Base-by-base conservation (phyloP, 805 yeast genomes). In the Vanderwaltozyma verrucispora region DNA sequence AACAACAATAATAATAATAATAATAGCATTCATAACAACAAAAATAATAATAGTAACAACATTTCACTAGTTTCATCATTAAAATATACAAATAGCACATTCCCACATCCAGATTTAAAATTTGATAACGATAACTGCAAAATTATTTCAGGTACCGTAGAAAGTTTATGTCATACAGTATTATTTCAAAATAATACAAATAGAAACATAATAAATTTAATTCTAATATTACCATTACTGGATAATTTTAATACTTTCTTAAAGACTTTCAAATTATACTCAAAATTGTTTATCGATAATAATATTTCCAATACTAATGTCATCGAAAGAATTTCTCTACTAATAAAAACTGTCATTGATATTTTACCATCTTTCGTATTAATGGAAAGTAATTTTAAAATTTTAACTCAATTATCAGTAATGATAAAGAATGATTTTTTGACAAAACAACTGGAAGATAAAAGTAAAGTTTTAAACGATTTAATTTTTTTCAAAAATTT, bases 151-250 rank as follows among this genome's bases (percentile, higher is more conserved):
- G 84, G 84, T 15, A 54, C 84, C 0, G 51, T 74, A 10, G 96
- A 87, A 55, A 72, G 87, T 32, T 66, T 87, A 27, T 74, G 88
- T 39, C 96, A 88, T 59, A 72, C 82, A 3, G 63, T 84, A 19
- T 54, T 86, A 13, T 78, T 77, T 54, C 38, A 30, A 14, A 25
- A 39, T 6, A 17, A 20, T 11, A 24, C 37, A 12, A 30, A 25
- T 21, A 41, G 46, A 30, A 48, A 36, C 23, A 43, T 50, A 17
- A 37, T 51, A 12, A 70, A 69, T 38, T 55, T 72, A n/a, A 53
- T 75, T 14, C 51, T 70, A 29, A 61, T 74, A n/a, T 47, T 79
- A 19, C 85, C 85, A 0, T 48, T 78, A 34, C 56, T 75, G 39
- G 74, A 70, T 24, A 71, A 71, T 43, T 60, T 75, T 28, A 59